Percentiles rank a stretch among this genome's conserved stretches.
Conservation (phyloP, 192 early-diverging fungal species). For the Backusella tarrabulga region DNA sequence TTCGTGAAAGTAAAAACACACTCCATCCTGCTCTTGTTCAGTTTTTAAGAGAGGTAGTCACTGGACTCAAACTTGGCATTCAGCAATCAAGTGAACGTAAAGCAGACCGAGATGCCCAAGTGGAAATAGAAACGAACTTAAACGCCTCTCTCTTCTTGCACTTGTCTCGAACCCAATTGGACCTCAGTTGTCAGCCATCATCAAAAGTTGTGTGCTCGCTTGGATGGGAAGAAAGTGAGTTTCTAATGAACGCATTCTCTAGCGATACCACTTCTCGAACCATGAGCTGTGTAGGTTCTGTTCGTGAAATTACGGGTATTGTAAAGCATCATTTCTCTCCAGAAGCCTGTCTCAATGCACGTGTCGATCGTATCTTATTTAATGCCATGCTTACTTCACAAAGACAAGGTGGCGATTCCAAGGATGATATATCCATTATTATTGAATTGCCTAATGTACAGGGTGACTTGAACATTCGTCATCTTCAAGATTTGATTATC, state of each 20-base stretch:
- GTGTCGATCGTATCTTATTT: constrained; percentile 60
- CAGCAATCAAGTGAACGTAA: constrained; percentile 40
- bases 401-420: constrained; percentile 38
- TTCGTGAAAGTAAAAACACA: constrained; percentile 69
- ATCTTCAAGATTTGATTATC: constrained; percentile 72
- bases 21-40: constrained; percentile 68
- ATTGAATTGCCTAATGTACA: constrained; percentile 55
- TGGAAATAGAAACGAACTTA: constrained; percentile 25
- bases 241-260: constrained; percentile 53
- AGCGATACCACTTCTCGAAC: constrained; percentile 35
- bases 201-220: constrained; percentile 70
- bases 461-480: constrained; percentile 61
- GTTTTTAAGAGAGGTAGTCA: constrained; percentile 66
- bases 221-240: constrained; percentile 69
- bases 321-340: constrained; percentile 78
- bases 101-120: constrained; percentile 16
- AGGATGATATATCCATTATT: constrained; percentile 55
- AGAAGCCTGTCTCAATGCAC: constrained; percentile 62
- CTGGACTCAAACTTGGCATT: constrained; percentile 60
- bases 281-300: constrained; percentile 54
- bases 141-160: constrained; percentile 54
- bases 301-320: constrained; percentile 56
- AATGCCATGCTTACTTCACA: constrained; percentile 57
- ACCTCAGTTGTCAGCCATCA: constrained; percentile 69
- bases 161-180: constrained; percentile 64